Evolutionary conservation across 176 grass and related monocot genomes (phyloP), one percentile per base, ranked within the genome.

Genomic region (Echinochloa phyllopogon): DNA sequence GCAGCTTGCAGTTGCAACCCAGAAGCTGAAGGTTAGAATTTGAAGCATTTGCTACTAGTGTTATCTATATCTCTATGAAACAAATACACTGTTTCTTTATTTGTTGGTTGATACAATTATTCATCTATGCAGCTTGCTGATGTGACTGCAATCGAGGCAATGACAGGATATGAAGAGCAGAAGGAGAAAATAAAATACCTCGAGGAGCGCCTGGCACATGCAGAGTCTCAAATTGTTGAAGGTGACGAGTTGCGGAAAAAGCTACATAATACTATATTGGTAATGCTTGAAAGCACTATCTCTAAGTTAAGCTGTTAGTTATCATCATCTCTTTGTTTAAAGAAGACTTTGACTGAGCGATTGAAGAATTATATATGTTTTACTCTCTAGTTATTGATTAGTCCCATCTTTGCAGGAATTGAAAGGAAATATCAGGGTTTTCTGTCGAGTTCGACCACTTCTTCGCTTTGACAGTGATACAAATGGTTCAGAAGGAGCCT

Each of bases 401-500:
- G 20, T 15, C 18, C 70, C 42, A 33, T 58, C 67, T 77, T 76
- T 95, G 81, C 72, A 99, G 97, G 97, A 99, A 78, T 27, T 99
- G 2, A 99, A 99, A 85, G 97, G 97, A 49, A 99, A 99, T 39
- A 99, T 99, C 11, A 88, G 97, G 56, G 97, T 99, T 23, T 99
- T 99, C 44, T 99, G 97, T 83, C 88, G 97, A 67, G 97, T 99
- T 66, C 83, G 97, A 24, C 97, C 97, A 0, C 58, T 96, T 86
- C 24, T 94, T 51, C 7, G 47, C 7, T 57, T 37, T 57, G 81
- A 92, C 41, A 50, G 74, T 57, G 88, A 88, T 86, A 92, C 81
- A 59, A 89, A 69, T 82, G 72, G 72, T 72, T 6, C 55, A 39
- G 88, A 92, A 67, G 88, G 73, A 52, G 29, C 90, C 4, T 57